These are phyloP conservation scores for Fusarium sp. DNA, from an alignment of 2,329 filamentous ascomycete genomes.

Conservation along the genomic window DNA sequence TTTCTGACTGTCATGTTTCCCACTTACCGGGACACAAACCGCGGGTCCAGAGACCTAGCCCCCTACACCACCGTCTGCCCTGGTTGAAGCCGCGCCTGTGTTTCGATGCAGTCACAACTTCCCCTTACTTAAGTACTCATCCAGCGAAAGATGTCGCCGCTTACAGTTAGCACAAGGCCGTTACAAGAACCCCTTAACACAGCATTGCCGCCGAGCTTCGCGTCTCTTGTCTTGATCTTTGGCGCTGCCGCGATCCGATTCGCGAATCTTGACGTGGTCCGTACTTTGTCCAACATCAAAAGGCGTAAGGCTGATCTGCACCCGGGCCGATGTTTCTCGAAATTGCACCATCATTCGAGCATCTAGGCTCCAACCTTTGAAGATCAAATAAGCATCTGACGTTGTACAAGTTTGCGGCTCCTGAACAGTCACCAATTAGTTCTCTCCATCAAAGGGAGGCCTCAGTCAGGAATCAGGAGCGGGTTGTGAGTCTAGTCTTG, in stretches of 20 bases:
- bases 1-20: constrained; percentile 14
- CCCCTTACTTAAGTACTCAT: constrained; percentile 4
- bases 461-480: constrained; percentile 29
- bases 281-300: constrained; percentile 31
- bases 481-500: constrained; percentile 17
- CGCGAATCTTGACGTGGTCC: constrained; percentile 28
- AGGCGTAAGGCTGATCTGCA: constrained; percentile 41
- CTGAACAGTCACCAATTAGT: constrained; percentile 14
- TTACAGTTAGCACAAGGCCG: constrained; percentile 36
- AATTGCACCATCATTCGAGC: constrained; percentile 31
- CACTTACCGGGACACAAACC: constrained; percentile 6
- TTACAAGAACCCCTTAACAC: constrained; percentile 5
- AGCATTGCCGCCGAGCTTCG: constrained; percentile 25
- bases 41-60: constrained; percentile 11
- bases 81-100: constrained; percentile 33
- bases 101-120: constrained; percentile 9
- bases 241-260: constrained; percentile 29
- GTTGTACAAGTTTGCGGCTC: constrained; percentile 21
- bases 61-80: constrained; percentile 4
- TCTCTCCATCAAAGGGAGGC: constrained; percentile 34
- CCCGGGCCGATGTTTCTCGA: constrained; percentile 22
- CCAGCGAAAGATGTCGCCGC: constrained; percentile 37
- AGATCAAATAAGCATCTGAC: constrained; percentile 37
- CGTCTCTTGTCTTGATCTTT: constrained; percentile 26
- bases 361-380: constrained; percentile 13